Evolutionary conservation across 495 filamentous ascomycete species (phyloP).

Genomic region (Hypomontagnella monticulosa): DNA sequence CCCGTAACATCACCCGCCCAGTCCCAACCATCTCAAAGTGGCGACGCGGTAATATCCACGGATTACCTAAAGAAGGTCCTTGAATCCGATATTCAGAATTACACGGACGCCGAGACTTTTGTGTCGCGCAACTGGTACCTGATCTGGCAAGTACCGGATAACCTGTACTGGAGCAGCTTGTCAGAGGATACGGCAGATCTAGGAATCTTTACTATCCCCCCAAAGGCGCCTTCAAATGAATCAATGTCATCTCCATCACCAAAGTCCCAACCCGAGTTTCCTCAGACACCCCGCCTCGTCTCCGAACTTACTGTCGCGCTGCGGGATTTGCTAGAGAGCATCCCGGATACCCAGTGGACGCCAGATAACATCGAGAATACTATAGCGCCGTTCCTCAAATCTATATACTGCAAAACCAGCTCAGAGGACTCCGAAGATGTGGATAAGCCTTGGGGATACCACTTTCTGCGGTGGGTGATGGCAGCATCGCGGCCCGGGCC

Average conservation of each 20-base stretch:
- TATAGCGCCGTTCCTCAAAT: background rate
- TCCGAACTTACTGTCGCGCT: conserved; percentile 38
- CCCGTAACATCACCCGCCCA: conserved; percentile 21
- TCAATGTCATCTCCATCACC: background rate
- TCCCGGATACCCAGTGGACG: conserved; percentile 28
- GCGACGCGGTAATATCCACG: conserved; percentile 10
- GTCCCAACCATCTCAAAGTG: conserved; percentile 5
- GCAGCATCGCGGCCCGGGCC: conserved; percentile 67
- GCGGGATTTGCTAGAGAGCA: conserved; percentile 32
- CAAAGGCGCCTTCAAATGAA: background rate
- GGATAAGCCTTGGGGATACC: conserved; percentile 58
- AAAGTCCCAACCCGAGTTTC: too few species aligned
- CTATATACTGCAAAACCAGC: too few species aligned
- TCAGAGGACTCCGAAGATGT: too few species aligned
- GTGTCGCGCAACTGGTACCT: conserved; percentile 68
- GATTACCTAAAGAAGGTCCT: conserved; percentile 64
- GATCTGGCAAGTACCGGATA: conserved; percentile 60
- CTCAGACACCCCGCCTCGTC: conserved; percentile 54
- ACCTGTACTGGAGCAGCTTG: conserved; percentile 11
- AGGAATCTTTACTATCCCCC: conserved; percentile 44
- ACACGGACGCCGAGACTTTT: conserved; percentile 66
- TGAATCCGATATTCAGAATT: conserved; percentile 68
- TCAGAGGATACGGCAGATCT: background rate
- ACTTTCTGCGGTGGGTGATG: conserved; percentile 75
- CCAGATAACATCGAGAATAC: background rate